Percentiles rank a stretch among this genome's conserved stretches.
phyloP scores from a whole-genome alignment of 768 basidiomycete species.

The Chiua virens region DNA sequence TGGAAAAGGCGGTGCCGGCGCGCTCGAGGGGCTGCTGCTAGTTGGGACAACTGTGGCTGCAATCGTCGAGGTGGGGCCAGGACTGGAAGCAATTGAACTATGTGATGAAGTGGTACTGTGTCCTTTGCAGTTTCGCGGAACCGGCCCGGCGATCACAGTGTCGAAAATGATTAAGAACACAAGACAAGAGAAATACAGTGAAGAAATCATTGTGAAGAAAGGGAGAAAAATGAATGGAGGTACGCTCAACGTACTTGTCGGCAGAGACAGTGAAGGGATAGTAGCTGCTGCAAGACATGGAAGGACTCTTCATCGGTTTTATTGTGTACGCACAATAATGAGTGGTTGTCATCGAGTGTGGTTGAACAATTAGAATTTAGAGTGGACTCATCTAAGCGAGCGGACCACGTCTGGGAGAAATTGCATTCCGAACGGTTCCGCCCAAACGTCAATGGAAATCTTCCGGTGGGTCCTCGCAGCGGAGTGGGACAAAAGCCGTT shows the following conservation, averaged over 20 bases:
- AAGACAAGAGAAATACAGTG: neutral
- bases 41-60: neutral
- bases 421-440: too few species aligned
- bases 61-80: neutral
- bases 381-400: neutral
- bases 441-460: too few species aligned
- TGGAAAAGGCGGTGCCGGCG: neutral
- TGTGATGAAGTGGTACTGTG: neutral
- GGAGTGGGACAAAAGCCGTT: too few species aligned
- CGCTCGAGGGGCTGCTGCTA: neutral
- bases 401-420: too few species aligned
- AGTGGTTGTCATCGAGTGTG: neutral
- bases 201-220: neutral
- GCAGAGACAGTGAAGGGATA: neutral
- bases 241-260: slow-evolving; percentile 1
- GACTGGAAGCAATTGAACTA: neutral
- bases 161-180: slow-evolving; percentile 8
- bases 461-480: too few species aligned
- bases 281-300: neutral
- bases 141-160: slow-evolving; percentile 11
- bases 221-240: neutral
- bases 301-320: slow-evolving; percentile 3
- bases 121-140: slow-evolving; percentile 10
- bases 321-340: slow-evolving; percentile 5
- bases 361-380: neutral